Evolutionary conservation across 2,329 filamentous ascomycete species (phyloP).

Genomic region (Cyphellophora europaea): DNA sequence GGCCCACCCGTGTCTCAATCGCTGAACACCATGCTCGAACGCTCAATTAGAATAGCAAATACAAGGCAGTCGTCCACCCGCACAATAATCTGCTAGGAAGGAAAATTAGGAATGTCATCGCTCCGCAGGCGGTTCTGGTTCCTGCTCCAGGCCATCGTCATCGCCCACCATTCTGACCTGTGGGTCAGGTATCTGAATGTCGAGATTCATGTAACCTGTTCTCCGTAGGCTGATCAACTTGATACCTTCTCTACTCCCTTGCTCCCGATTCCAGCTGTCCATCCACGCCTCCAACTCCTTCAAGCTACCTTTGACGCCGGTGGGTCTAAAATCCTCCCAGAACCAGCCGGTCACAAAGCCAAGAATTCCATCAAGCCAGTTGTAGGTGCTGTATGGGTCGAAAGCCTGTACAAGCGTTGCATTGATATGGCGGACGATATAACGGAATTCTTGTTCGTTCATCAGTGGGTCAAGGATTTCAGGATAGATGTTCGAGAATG

Average conservation of each 20-base stretch:
- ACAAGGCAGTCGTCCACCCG: too few species aligned
- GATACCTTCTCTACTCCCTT: constrained; percentile 52
- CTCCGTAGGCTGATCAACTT: constrained; percentile 68
- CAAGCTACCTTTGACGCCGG: constrained; percentile 57
- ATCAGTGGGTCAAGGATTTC: constrained; percentile 87
- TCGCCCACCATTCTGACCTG: constrained; percentile 35
- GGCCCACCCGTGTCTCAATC: too few species aligned
- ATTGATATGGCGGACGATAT: constrained; percentile 74
- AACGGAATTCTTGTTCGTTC: constrained; percentile 76
- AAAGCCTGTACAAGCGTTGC: constrained; percentile 66
- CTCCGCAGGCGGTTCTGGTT: too few species aligned
- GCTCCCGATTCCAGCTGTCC: constrained; percentile 71
- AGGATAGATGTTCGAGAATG: constrained; percentile 90
- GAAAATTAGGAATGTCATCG: too few species aligned
- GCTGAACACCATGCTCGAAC: too few species aligned
- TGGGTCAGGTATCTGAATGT: constrained; percentile 43
- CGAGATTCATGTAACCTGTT: constrained; percentile 72
- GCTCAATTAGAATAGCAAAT: too few species aligned
- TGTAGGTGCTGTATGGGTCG: constrained; percentile 65
- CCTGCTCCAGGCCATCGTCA: too few species aligned
- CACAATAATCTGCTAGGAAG: too few species aligned
- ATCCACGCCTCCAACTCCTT: constrained; percentile 69
- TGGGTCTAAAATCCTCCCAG: constrained; percentile 79
- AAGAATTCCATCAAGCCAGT: constrained; percentile 69
- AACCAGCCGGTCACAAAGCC: constrained; percentile 84